Base-by-base conservation (phyloP, 805 yeast species). In the Yarrowia bubula region DNA sequence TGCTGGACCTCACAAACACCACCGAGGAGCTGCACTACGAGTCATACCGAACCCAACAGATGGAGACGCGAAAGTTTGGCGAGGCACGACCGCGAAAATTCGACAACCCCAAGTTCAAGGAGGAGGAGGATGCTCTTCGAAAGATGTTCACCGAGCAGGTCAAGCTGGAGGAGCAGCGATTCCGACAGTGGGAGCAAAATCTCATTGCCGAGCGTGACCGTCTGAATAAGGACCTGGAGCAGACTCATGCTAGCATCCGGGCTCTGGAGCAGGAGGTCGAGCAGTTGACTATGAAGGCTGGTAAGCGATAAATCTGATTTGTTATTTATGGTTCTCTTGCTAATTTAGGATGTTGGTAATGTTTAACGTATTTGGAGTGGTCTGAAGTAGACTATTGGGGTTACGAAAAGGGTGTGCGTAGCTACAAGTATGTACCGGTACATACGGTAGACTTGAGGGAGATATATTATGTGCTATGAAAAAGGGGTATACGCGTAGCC, bases 111-210 rank as follows among this genome's bases (percentile, higher is more conserved):
- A 89, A 90, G 78, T 95, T 89, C 80, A 88, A 92, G 77, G 98
- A 95, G 77, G 98, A 93, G 76, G 99, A 95, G 78, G 95, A 90
- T 75, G 88, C 92, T 38, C 82, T 95, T 74, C 91, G 95, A 83
- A 88, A 89, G 78, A 89, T 89, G 76, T 95, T 95, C 79, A 93
- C 98, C 9, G 98, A 92, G 77, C 98, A 95, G 80, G 90, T 95
- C 67, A 92, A 93, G 79, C 89, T 89, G 55, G 99, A 95, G 79
- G 99, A 95, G 74, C 96, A 91, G 73, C 85, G 99, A 75, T 95
- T 95, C 78, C 90, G 96, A 81, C 97, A 93, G 81, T 95, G 99
- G 99, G 98, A 92, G 79, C 90, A 92, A 71, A 93, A 95, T 75
- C 90, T 95, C 71, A 95, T 92, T 70, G 91, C 90, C 71, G 98